phyloP scores from a whole-genome alignment of 2,329 filamentous ascomycete genomes.

The Elsinoe australis region DNA sequence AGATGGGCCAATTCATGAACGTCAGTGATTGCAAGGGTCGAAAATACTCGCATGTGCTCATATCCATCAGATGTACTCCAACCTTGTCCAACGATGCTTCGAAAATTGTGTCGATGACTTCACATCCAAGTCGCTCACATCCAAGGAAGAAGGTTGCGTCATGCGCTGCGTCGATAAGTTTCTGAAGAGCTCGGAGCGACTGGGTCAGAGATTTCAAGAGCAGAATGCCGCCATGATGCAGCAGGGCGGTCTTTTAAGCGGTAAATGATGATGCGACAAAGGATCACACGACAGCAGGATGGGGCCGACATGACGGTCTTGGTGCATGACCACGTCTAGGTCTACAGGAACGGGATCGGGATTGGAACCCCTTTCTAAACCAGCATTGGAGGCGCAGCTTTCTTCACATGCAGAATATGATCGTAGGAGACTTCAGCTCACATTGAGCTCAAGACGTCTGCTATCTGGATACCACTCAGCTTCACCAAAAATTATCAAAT shows the following conservation, averaged over 20 bases:
- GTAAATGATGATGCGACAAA: slow-evolving; percentile 7
- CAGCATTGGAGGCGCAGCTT: too few relatives aligned
- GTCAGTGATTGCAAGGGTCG: slow-evolving; percentile 49
- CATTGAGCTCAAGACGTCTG: neutral
- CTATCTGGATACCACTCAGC: slow-evolving; percentile 11
- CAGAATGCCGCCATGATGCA: slow-evolving; percentile 62
- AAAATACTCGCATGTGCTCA: neutral
- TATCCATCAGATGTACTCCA: slow-evolving; percentile 55
- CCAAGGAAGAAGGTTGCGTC: slow-evolving; percentile 84
- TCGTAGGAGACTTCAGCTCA: neutral
- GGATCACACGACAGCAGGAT: slow-evolving; percentile 4
- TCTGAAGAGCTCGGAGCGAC: slow-evolving; percentile 80
- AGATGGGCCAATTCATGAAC: slow-evolving; percentile 98
- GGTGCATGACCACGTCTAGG: neutral
- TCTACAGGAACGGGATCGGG: too few relatives aligned
- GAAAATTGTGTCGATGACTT: slow-evolving; percentile 97
- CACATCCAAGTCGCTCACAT: slow-evolving; percentile 87
- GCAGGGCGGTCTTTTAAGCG: slow-evolving; percentile 39
- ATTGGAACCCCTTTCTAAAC: too few relatives aligned
- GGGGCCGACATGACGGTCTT: neutral
- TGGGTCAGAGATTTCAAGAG: slow-evolving; percentile 84
- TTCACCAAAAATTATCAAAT: neutral
- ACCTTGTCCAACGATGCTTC: slow-evolving; percentile 83
- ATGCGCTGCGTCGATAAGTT: slow-evolving; percentile 94
- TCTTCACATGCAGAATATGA: neutral